Base-by-base conservation (phyloP, 345 rosid species). In the Moricandia arvensis region DNA sequence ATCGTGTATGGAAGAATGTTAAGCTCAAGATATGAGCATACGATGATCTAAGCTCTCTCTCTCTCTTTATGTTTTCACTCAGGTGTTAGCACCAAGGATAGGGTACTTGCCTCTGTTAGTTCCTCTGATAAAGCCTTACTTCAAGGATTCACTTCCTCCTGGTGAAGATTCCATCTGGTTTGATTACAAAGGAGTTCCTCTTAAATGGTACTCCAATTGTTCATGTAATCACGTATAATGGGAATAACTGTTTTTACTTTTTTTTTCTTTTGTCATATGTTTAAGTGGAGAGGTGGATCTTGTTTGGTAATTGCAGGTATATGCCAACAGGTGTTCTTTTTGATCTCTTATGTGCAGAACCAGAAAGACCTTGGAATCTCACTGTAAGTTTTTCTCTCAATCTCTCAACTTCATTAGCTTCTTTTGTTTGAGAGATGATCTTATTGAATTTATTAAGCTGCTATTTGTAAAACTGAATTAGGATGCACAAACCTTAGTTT, bases 351-450 rank as follows among this genome's bases (percentile, higher is more conserved):
- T 95, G 97, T 24, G 79, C 90, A 1, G 90, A 91, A 74, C 97
- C 97, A 0, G 91, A 90, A 84, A 80, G 97, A 75, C 99, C 97
- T 61, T 91, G 99, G 99, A 90, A 90, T 82, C 82, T 95, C 77
- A 91, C 99, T 69, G 99, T 94, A 75, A 38, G 1, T 9, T 69
- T n/a, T 45, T 17, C 24, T 59, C 31, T 77, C 12, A n/a, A 5
- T 47, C 17, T 47, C 57, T 63, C 0, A 10, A 4, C 2, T 70
- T 71, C 10, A 21, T 9, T 8, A 43, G 26, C 30, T 41, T 71
- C 38, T 41, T 57, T 10, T 71, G 24, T 63, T 70, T 33, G 33
- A 47, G 33, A 71, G 55, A 62, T 15, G 7, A 57, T 24, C 51
- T 34, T 55, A 30, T 29, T 51, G 15, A 13, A 17, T 61, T 6